phyloP scores from a whole-genome alignment of 257 asterid genomes.

The Parsonsia alboflavescens region DNA sequence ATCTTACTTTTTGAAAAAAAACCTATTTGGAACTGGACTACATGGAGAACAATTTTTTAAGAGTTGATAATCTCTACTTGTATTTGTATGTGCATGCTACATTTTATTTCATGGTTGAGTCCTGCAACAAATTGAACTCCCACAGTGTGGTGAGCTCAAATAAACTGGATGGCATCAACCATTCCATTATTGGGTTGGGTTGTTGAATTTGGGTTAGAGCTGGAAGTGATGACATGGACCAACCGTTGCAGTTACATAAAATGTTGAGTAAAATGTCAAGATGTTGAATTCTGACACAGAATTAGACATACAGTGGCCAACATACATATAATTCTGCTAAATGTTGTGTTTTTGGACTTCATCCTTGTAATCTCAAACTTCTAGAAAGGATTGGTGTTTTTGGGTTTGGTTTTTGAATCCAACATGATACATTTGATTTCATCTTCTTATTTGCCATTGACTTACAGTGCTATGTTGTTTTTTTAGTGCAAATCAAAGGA shows the following conservation, averaged over 20 bases:
- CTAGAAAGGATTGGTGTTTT: too few species aligned
- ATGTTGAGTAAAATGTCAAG: neutral
- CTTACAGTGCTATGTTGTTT: slow-evolving; percentile 3
- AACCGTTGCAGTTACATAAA: neutral
- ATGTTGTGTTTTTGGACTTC: neutral
- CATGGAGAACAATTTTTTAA: neutral
- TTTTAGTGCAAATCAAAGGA: slow-evolving; percentile 67
- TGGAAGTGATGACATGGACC: neutral
- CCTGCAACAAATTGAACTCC: neutral
- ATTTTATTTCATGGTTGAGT: neutral
- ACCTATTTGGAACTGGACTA: neutral
- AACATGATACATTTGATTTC: neutral
- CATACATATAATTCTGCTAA: neutral
- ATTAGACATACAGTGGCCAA: neutral
- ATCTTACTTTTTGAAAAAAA: neutral
- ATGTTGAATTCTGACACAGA: neutral
- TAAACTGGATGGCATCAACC: neutral
- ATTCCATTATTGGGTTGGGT: neutral
- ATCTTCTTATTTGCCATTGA: neutral
- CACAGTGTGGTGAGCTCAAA: neutral
- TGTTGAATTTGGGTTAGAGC: neutral
- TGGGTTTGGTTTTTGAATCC: too few species aligned
- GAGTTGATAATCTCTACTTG: neutral
- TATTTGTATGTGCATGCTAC: neutral
- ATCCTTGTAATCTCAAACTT: too few species aligned